These are phyloP conservation scores for Ascoidea tarda DNA, from an alignment of 805 yeast genomes.

Conservation along the genomic window DNA sequence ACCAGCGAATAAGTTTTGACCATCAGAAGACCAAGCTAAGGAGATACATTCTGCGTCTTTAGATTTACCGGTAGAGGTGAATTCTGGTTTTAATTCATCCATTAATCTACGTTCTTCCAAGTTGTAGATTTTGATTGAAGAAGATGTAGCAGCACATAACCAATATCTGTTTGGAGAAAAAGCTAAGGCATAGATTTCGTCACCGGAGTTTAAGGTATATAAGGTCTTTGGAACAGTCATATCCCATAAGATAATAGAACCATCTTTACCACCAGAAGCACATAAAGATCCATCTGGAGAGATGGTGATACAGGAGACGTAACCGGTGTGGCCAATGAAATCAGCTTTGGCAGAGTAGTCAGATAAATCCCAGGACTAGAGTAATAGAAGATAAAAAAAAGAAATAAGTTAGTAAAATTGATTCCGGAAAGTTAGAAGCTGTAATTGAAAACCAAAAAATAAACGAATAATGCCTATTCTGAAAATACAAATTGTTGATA, in stretches of 20 bases:
- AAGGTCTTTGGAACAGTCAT: constrained; percentile 71
- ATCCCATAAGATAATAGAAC: constrained; percentile 97
- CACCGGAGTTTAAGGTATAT: constrained; percentile 90
- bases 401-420: constrained; percentile 28
- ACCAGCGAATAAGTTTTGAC: constrained; percentile 99
- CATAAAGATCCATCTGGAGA: constrained; percentile 99
- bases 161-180: constrained; percentile 99
- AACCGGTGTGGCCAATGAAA: constrained; percentile 98
- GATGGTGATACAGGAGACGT: constrained; percentile 91
- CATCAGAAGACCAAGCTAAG: constrained; percentile 99
- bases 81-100: constrained; percentile 98
- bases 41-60: constrained; percentile 98
- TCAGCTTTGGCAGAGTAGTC: constrained; percentile 84
- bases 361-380: constrained; percentile 87
- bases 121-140: constrained; percentile 97
- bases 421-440: neutral
- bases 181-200: constrained; percentile 95
- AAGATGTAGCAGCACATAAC: constrained; percentile 98
- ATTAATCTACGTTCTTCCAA: constrained; percentile 87
- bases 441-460: neutral
- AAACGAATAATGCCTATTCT: neutral
- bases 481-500: too few species aligned
- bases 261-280: constrained; percentile 99
- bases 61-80: constrained; percentile 65
- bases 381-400: neutral